phyloP scores from a whole-genome alignment of 2,329 filamentous ascomycete species.

The Fusarium devonianum region DNA sequence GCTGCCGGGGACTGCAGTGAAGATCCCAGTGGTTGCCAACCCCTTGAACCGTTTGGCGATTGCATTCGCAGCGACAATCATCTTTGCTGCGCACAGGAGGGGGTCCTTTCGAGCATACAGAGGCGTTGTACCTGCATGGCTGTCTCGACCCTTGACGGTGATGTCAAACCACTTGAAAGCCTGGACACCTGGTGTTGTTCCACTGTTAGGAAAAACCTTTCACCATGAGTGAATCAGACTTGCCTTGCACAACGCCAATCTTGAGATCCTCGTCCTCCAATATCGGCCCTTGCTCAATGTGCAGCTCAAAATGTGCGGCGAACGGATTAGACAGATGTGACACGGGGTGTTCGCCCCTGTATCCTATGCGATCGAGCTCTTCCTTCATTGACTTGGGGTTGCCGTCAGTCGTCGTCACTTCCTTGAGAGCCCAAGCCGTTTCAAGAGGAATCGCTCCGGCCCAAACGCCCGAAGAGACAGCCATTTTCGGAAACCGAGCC shows the following conservation, averaged over 20 bases:
- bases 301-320: slow-evolving; percentile 81
- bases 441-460: slow-evolving; percentile 70
- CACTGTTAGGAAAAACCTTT: too few species aligned
- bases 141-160: slow-evolving; percentile 37
- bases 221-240: too few species aligned
- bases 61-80: slow-evolving; percentile 41
- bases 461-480: slow-evolving; percentile 80
- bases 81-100: slow-evolving; percentile 40
- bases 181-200: slow-evolving; percentile 39
- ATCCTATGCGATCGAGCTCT: slow-evolving; percentile 74
- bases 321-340: slow-evolving; percentile 56
- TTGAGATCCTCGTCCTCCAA: slow-evolving; percentile 26
- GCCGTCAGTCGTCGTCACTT: slow-evolving; percentile 53
- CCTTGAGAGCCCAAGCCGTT: slow-evolving; percentile 67
- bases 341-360: slow-evolving; percentile 61
- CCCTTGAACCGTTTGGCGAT: slow-evolving; percentile 37
- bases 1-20: slow-evolving; percentile 58
- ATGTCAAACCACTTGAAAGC: slow-evolving; percentile 42
- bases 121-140: slow-evolving; percentile 40
- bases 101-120: slow-evolving; percentile 44
- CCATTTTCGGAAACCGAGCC: slow-evolving; percentile 78
- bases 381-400: slow-evolving; percentile 39
- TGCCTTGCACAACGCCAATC: slow-evolving; percentile 27
- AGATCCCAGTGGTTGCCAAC: slow-evolving; percentile 42
- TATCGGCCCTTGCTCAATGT: slow-evolving; percentile 73